Evolutionary conservation across 768 basidiomycete species (phyloP).

Genomic region (Symmetrospora coprosmae): DNA sequence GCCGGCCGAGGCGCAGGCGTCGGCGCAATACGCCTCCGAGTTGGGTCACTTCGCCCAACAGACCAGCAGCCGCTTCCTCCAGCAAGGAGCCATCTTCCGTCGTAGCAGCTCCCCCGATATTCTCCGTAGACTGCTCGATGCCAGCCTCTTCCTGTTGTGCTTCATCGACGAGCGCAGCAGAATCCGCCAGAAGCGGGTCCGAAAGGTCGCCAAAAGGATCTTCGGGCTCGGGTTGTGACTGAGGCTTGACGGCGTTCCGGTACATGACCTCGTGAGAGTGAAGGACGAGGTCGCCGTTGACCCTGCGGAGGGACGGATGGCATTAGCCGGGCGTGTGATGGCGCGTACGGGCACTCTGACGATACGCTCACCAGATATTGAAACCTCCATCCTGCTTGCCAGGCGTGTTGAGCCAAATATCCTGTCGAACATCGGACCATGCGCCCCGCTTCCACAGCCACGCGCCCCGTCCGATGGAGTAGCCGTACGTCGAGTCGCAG

Average conservation of each 20-base stretch:
- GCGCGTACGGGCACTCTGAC: not conserved
- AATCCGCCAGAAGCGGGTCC: not conserved
- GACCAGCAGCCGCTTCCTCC: not conserved
- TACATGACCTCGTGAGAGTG: conserved; percentile 28
- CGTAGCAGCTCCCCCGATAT: not conserved
- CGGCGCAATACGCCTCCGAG: not conserved
- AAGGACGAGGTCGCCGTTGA: conserved; percentile 31
- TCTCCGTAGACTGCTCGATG: too few relatives aligned
- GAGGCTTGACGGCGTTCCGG: conserved; percentile 27
- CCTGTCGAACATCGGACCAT: conserved; percentile 57
- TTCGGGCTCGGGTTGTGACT: too few relatives aligned
- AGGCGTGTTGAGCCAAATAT: conserved; percentile 59
- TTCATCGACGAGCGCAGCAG: not conserved
- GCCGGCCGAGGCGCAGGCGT: not conserved
- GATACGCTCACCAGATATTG: conserved; percentile 23
- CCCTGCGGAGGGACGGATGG: not conserved
- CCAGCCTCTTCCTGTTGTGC: too few relatives aligned
- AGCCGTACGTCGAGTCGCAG: conserved; percentile 32
- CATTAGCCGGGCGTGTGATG: not conserved
- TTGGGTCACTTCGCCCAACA: not conserved
- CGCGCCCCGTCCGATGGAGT: conserved; percentile 53
- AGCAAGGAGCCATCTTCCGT: not conserved
- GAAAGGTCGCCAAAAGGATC: not conserved
- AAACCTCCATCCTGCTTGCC: conserved; percentile 50
- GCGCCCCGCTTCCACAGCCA: conserved; percentile 51